phyloP scores from a whole-genome alignment of 2,329 filamentous ascomycete species.

The Ophiostoma quercus region DNA sequence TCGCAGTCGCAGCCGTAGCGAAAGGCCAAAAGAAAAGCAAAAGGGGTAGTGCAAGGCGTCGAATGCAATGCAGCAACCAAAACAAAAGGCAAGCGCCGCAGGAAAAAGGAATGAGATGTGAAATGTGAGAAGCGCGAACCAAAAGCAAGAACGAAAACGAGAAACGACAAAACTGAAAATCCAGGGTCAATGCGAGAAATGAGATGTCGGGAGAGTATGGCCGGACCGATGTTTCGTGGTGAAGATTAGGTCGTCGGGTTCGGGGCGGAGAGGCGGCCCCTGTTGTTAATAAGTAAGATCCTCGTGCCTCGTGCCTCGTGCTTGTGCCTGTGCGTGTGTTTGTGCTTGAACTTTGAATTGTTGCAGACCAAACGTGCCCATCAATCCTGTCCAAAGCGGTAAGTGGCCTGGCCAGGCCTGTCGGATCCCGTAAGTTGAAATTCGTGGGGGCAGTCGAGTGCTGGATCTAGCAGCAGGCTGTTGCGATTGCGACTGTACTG shows the following conservation, averaged over 20 bases:
- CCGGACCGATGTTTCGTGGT: conserved; percentile 17
- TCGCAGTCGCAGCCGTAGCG: not conserved
- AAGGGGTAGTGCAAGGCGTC: not conserved
- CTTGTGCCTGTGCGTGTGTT: not conserved
- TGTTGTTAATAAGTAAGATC: conserved; percentile 16
- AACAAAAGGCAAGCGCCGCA: not conserved
- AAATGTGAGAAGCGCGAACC: not conserved
- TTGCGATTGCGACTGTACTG: not conserved
- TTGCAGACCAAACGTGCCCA: conserved; percentile 1
- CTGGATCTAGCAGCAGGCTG: conserved; percentile 12
- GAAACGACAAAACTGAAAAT: too few relatives aligned
- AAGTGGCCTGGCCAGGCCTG: conserved; percentile 10
- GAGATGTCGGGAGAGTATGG: conserved; percentile 12
- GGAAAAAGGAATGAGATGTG: not conserved
- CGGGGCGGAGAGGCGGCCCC: conserved; percentile 18
- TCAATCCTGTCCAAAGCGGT: not conserved
- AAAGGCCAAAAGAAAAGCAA: not conserved
- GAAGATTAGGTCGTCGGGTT: conserved; percentile 19
- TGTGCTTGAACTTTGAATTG: not conserved
- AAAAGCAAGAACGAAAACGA: not conserved
- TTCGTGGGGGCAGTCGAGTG: conserved; percentile 12
- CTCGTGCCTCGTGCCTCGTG: conserved; percentile 16
- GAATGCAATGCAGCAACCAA: conserved; percentile 2
- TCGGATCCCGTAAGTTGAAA: not conserved
- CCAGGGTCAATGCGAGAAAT: not conserved